Conservation (phyloP, 768 basidiomycete genomes). For the Leucocoprinus leucothites region DNA sequence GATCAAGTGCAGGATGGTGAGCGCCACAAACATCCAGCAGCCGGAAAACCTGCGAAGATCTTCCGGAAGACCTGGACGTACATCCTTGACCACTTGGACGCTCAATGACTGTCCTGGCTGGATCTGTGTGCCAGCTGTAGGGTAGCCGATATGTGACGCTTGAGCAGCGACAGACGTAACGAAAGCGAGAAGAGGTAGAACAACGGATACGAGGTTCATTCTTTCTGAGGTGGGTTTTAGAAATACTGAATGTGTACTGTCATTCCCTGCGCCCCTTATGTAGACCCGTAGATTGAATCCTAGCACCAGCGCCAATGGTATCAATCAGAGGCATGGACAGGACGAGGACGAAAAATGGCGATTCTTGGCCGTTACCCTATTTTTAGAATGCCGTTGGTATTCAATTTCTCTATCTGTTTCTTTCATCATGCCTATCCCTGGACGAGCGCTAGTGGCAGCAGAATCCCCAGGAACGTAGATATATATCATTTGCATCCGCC, state of each 20-base stretch:
- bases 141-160: slow-evolving; percentile 34
- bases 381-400: too few relatives aligned
- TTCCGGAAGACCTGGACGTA: slow-evolving; percentile 32
- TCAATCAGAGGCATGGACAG: too few relatives aligned
- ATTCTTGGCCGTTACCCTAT: too few relatives aligned
- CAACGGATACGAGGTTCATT: not conserved
- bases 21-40: slow-evolving; percentile 27
- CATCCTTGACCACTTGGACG: slow-evolving; percentile 46
- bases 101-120: slow-evolving; percentile 33
- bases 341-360: too few relatives aligned
- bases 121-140: slow-evolving; percentile 31
- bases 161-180: slow-evolving; percentile 38
- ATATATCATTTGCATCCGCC: too few relatives aligned
- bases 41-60: too few relatives aligned
- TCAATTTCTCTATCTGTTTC: too few relatives aligned
- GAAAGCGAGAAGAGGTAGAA: slow-evolving; percentile 21
- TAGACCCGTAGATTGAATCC: too few relatives aligned
- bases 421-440: too few relatives aligned
- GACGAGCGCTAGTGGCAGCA: too few relatives aligned
- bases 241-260: not conserved
- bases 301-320: too few relatives aligned
- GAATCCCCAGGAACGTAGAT: too few relatives aligned
- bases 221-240: not conserved
- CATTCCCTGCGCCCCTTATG: not conserved
- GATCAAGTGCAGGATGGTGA: not conserved